A percentile compares a stretch with the other conserved stretches of the same genome.
These are phyloP conservation scores for Rubia balearica DNA, from an alignment of 305 asterid species.

Conservation along the genomic window DNA sequence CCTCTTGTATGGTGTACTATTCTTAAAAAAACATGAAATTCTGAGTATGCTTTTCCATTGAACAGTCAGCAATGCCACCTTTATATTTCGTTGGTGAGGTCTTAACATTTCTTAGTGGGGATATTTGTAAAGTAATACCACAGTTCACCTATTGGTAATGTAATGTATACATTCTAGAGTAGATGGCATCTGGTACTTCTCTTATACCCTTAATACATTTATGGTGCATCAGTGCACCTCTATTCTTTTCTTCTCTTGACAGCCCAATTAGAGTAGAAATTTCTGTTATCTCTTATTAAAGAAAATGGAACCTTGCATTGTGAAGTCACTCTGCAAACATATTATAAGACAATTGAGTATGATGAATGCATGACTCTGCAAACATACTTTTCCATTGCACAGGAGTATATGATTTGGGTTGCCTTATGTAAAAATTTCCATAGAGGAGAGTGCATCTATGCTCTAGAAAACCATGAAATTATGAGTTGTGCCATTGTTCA, in stretches of 20 bases:
- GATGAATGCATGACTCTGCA: too few species aligned
- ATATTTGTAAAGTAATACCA: background rate
- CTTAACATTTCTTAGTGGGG: background rate
- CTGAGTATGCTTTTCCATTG: too few species aligned
- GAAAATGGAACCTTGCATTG: background rate
- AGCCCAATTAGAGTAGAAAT: background rate
- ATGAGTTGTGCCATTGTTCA: background rate
- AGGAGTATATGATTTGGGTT: background rate
- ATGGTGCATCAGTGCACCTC: background rate
- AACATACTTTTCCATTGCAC: too few species aligned
- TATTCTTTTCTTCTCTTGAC: background rate
- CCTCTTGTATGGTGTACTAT: too few species aligned
- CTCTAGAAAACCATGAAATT: background rate
- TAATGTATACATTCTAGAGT: too few species aligned
- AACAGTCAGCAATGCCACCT: too few species aligned
- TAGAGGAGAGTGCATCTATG: background rate
- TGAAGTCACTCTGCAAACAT: background rate
- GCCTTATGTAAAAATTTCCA: background rate
- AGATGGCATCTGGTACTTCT: too few species aligned
- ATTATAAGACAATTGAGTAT: too few species aligned
- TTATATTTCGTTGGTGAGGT: too few species aligned
- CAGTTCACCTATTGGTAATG: background rate
- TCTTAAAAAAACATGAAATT: too few species aligned
- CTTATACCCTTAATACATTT: background rate
- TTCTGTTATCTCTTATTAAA: background rate